Base-by-base conservation (phyloP, 2,329 filamentous ascomycete species). In the Aspergillus flavus region DNA sequence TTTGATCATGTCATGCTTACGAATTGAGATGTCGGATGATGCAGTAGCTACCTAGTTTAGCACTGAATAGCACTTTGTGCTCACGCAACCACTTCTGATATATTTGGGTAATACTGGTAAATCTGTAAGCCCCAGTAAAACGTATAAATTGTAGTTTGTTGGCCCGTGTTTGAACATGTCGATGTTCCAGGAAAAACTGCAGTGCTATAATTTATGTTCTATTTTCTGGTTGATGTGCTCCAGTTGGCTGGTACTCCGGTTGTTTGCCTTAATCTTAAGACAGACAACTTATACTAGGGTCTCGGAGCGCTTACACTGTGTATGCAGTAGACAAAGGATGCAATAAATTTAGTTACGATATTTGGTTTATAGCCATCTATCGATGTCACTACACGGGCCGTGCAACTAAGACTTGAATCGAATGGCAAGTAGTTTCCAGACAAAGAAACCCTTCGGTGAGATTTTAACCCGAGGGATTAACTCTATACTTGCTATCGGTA, bases 21-120 rank as follows among this genome's bases (percentile, higher is more conserved):
- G 67, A 69, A 68, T 55, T 65, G 61, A 61, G 58, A 69, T 66
- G 59, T 59, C 61, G 59, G 57, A 69, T 63, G 58, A 67, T 65
- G 57, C 62, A 64, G 59, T 62, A 66, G 59, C 59, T 62, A 64
- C 48, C 57, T 61, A 65, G 43, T 50, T 53, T 58, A 61, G 59
- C 59, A 50, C 59, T 54, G 58, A 61, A 58, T 46, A 65, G 46
- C 41, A 58, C 59, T 48, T 45, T 28, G 41, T 54, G 43, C 43
- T 32, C 59, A 41, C 36, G 58, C 32, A 36, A 34, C 21, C 39
- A 30, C 39, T 26, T 58, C n/a, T 45, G 19, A 19, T 12, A 2
- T 34, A 14, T 32, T 1, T 12, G 32, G 6, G 34, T 39, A 55
- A 26, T 39, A 14, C 30, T 23, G 19, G 14, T 52, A 32, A 32